phyloP scores from a whole-genome alignment of 176 grass and related monocot species.

The Avena atlantica region DNA sequence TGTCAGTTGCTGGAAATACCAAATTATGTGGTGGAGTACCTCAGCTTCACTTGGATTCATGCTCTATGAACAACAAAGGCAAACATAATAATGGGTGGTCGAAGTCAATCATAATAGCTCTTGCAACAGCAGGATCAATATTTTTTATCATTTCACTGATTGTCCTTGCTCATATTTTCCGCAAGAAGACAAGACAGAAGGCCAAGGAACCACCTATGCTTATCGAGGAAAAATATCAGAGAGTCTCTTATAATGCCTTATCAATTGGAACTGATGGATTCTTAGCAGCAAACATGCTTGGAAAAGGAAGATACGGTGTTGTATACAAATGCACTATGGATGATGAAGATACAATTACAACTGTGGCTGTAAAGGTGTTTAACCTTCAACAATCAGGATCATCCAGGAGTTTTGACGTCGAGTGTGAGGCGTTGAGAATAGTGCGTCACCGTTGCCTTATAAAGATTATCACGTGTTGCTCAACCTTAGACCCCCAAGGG shows the following conservation, averaged over 20 bases:
- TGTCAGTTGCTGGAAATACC: constrained; percentile 45
- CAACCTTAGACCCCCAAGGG: constrained; percentile 6
- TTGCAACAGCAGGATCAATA: neutral
- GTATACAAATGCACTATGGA: constrained; percentile 33
- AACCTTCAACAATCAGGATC: constrained; percentile 29
- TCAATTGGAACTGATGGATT: constrained; percentile 36
- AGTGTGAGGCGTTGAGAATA: constrained; percentile 38
- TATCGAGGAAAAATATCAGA: neutral
- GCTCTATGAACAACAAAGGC: neutral
- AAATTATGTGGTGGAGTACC: constrained; percentile 46
- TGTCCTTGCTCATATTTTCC: neutral
- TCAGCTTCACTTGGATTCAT: constrained; percentile 30
- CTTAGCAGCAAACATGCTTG: constrained; percentile 33
- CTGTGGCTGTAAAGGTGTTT: constrained; percentile 42
- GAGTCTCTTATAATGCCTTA: constrained; percentile 29
- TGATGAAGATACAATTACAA: neutral
- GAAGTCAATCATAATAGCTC: neutral
- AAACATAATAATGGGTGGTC: neutral
- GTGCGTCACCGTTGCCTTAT: constrained; percentile 34
- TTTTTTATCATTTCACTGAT: neutral
- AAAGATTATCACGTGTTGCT: constrained; percentile 50
- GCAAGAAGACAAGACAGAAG: neutral
- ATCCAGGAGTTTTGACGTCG: constrained; percentile 32
- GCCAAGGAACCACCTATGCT: neutral
- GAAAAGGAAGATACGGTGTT: constrained; percentile 13